These are phyloP conservation scores for Sphenostylis stenocarpa DNA, from an alignment of 306 rosid genomes.

Conservation along the genomic window DNA sequence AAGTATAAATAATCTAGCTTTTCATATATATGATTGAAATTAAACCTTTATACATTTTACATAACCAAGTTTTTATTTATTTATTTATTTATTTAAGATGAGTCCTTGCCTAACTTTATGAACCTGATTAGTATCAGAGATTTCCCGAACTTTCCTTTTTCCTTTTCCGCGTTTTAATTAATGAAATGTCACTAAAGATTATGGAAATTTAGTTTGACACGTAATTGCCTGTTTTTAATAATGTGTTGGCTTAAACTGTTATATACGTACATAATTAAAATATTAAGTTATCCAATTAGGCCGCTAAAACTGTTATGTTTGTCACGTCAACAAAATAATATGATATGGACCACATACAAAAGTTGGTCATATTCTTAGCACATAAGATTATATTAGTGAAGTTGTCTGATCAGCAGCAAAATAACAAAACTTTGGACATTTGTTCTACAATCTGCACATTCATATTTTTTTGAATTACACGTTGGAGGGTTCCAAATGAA, in stretches of 20 bases:
- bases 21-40: neutral
- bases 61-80: neutral
- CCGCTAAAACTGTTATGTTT: neutral
- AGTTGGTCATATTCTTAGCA: neutral
- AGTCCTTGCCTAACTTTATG: neutral
- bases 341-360: neutral
- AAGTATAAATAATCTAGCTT: neutral
- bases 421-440: neutral
- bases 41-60: neutral
- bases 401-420: neutral
- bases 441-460: neutral
- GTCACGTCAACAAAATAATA: neutral
- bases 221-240: neutral
- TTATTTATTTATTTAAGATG: neutral
- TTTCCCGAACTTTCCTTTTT: neutral
- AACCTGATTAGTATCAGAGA: neutral
- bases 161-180: too few species aligned
- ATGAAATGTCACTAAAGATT: neutral
- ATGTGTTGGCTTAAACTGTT: neutral
- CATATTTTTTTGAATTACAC: neutral
- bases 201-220: neutral
- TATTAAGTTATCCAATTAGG: too few species aligned
- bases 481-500: neutral
- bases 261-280: neutral
- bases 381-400: neutral